Evolutionary conservation across 129 eudicot genomes (phyloP), one percentile per base, ranked within the genome.

Genomic region (Saussurea involucrata): DNA sequence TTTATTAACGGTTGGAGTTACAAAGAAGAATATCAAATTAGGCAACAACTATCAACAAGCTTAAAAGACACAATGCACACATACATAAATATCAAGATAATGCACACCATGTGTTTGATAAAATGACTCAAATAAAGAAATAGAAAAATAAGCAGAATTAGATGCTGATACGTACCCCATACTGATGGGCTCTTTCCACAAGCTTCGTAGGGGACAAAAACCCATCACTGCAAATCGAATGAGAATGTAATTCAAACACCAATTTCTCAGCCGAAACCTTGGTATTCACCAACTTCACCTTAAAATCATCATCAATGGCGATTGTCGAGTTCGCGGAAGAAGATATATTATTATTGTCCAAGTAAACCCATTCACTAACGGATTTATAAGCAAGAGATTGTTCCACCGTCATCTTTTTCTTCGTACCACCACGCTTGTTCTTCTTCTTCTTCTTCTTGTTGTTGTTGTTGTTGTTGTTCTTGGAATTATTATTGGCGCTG

Each of bases 171-270:
- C 80, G 68, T 81, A 94, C 98, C 98, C 96, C 97, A 83, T 81
- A 82, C 66, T 89, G 96, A 83, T 94, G 98, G 12, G 98, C 98
- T 85, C 85, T 79, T 79, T 94, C 97, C 66, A 94, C 97, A 61
- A 94, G 90, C 85, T 86, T 92, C 0, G 90, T 70, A 85, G 98
- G 98, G 61, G 98, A 89, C 74, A 94, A 91, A 66, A 84, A 94
- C 42, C 98, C 98, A 89, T 94, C 98, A 71, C 98, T 94, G 63
- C 90, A 89, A 79, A 83, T 82, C 32, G 98, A 86, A 84, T 94
- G 98, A 13, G 88, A 91, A 17, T 94, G 98, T 77, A 94, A 81
- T 44, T 94, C 98, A 82, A 94, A 94, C 76, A 87, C 93, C 79
- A 94, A 79, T 74, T 89, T 94, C 67, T 90, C 98, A 40, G 84